Conservation (phyloP, 208 protist species). For the Leishmania braziliensis region DNA sequence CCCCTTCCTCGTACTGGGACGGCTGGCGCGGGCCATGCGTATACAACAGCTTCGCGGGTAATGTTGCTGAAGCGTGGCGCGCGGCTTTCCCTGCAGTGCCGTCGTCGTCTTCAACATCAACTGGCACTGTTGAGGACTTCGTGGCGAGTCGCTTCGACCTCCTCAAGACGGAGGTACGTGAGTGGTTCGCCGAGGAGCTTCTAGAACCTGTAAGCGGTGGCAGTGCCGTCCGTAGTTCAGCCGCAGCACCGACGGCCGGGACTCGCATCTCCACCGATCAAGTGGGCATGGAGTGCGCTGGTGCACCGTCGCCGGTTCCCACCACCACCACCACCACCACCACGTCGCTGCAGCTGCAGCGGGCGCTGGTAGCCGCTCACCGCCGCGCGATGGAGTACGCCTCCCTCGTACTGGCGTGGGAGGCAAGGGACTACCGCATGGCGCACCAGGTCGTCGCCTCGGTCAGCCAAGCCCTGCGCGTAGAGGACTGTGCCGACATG, state of each 20-base stretch:
- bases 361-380: not conserved
- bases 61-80: constrained; percentile 21
- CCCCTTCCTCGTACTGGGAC: constrained; percentile 18
- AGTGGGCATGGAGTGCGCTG: constrained; percentile 1
- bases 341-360: too few relatives aligned
- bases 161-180: constrained; percentile 18
- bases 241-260: not conserved
- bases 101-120: not conserved
- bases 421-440: constrained; percentile 60
- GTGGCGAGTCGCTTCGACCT: constrained; percentile 18
- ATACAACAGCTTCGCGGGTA: constrained; percentile 24
- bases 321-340: not conserved
- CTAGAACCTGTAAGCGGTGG: not conserved
- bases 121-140: constrained; percentile 7
- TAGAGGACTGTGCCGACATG: constrained; percentile 73
- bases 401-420: constrained; percentile 65
- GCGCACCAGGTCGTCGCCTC: constrained; percentile 49
- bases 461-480: constrained; percentile 24
- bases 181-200: constrained; percentile 29
- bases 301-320: not conserved
- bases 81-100: constrained; percentile 1
- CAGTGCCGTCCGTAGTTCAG: not conserved
- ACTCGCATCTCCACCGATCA: not conserved
- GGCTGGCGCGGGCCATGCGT: constrained; percentile 25
- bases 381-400: constrained; percentile 70